These are phyloP conservation scores for Lycium barbarum DNA, from an alignment of 257 asterid genomes.

Conservation along the genomic window DNA sequence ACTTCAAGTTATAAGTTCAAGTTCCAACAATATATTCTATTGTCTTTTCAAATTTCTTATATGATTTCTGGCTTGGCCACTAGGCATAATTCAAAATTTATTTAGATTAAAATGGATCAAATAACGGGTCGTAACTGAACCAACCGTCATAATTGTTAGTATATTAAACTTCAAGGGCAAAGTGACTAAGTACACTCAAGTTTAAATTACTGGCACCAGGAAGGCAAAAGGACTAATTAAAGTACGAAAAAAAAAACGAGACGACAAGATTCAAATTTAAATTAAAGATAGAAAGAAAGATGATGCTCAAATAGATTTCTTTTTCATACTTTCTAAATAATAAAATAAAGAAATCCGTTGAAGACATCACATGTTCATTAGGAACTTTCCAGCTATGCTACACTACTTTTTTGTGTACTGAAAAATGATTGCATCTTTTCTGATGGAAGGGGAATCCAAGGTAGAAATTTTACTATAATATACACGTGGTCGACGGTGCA, in stretches of 20 bases:
- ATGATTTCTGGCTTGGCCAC: neutral
- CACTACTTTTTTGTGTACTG: too few species aligned
- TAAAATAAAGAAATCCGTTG: too few species aligned
- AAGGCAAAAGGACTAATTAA: neutral
- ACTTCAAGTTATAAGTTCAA: neutral
- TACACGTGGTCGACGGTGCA: too few species aligned
- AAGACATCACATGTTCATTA: neutral
- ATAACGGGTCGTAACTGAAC: neutral
- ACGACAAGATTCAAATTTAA: conserved; percentile 6
- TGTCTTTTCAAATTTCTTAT: neutral
- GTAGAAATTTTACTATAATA: too few species aligned
- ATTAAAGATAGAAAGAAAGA: neutral
- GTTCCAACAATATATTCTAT: neutral
- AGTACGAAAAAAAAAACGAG: neutral
- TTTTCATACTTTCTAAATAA: neutral
- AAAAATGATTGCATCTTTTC: too few species aligned
- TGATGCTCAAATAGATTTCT: neutral
- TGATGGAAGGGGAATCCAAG: too few species aligned
- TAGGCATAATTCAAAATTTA: neutral
- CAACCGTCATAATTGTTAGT: too few species aligned
- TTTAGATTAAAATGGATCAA: neutral
- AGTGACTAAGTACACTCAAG: neutral
- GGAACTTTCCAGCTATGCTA: neutral
- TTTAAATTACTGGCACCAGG: too few species aligned
- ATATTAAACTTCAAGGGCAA: too few species aligned